A percentile compares a stretch with the other conserved stretches of the same genome.
These are phyloP conservation scores for Ceratobasidium sp. DNA, from an alignment of 1,284 basidiomycete species.

Conservation along the genomic window DNA sequence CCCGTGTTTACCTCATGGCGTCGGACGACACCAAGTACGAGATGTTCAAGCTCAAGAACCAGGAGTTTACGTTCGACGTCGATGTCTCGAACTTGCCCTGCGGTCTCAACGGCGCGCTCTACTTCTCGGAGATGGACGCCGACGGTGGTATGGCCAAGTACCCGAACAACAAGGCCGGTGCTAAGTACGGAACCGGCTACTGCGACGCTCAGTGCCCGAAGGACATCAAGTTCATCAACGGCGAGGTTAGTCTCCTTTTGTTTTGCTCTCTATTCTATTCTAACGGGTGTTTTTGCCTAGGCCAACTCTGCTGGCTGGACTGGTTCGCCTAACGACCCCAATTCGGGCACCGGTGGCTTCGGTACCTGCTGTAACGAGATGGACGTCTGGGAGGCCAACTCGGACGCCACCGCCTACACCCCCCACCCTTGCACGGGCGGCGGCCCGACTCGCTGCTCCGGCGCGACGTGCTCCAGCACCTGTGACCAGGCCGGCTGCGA, in stretches of 20 bases:
- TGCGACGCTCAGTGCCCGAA: slow-evolving; percentile 42
- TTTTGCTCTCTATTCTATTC: too few species aligned
- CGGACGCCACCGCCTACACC: slow-evolving; percentile 60
- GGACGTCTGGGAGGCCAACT: slow-evolving; percentile 58
- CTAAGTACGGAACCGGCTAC: slow-evolving; percentile 43
- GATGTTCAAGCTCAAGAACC: slow-evolving; percentile 65
- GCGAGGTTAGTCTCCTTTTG: slow-evolving; percentile 45
- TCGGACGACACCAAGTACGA: slow-evolving; percentile 58
- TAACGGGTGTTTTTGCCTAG: too few species aligned
- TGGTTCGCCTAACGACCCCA: slow-evolving; percentile 35
- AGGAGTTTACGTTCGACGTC: slow-evolving; percentile 69
- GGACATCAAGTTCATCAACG: slow-evolving; percentile 44
- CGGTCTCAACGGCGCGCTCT: slow-evolving; percentile 66
- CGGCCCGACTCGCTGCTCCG: slow-evolving; percentile 46
- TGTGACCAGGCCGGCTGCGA: slow-evolving; percentile 63
- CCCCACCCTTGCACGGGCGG: slow-evolving; percentile 50
- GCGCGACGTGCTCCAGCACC: slow-evolving; percentile 47
- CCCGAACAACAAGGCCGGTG: slow-evolving; percentile 57
- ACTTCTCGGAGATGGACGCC: slow-evolving; percentile 64
- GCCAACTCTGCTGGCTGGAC: slow-evolving; percentile 42
- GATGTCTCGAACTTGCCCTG: slow-evolving; percentile 66
- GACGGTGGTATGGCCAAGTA: slow-evolving; percentile 65
- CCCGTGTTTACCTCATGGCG: slow-evolving; percentile 66
- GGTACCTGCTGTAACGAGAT: slow-evolving; percentile 47
- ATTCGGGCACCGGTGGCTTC: slow-evolving; percentile 45